Percentiles rank a stretch among this genome's conserved stretches.
Evolutionary conservation across 1,284 basidiomycete species (phyloP).

Genomic region (Phellinidium pouzarii): DNA sequence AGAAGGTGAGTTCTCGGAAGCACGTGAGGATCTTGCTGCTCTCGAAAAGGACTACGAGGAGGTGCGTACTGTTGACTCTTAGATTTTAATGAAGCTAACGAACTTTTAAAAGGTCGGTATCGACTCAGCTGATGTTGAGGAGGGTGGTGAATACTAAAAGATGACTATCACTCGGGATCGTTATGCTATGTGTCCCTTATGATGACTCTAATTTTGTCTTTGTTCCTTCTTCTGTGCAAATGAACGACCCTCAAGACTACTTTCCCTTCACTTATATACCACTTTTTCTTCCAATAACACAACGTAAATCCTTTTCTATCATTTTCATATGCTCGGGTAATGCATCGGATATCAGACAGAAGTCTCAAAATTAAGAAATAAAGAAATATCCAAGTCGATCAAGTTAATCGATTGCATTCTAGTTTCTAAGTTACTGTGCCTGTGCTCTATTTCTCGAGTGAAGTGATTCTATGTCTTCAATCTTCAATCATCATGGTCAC

Average conservation of each 20-base stretch:
- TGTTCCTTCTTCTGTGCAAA: constrained; percentile 10
- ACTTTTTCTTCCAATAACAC: constrained; percentile 7
- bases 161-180: constrained; percentile 14
- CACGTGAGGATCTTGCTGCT: constrained; percentile 93
- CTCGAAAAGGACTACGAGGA: constrained; percentile 97
- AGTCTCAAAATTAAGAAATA: neutral
- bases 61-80: constrained; percentile 41
- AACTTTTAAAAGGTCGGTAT: constrained; percentile 64
- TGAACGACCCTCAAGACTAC: constrained; percentile 15
- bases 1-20: constrained; percentile 97
- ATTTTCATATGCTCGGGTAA: constrained; percentile 4
- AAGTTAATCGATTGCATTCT: too few relatives aligned
- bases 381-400: too few relatives aligned
- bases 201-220: constrained; percentile 16
- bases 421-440: too few relatives aligned
- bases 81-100: constrained; percentile 37
- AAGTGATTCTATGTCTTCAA: neutral
- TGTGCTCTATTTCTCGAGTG: too few relatives aligned
- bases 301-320: constrained; percentile 3
- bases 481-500: constrained; percentile 27
- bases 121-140: constrained; percentile 82
- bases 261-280: constrained; percentile 16
- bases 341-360: neutral
- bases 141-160: constrained; percentile 68
- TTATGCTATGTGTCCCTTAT: constrained; percentile 13